A percentile compares a stretch with the other conserved stretches of the same genome.
Conservation (phyloP, 495 filamentous ascomycete genomes). For the Neurospora africana region DNA sequence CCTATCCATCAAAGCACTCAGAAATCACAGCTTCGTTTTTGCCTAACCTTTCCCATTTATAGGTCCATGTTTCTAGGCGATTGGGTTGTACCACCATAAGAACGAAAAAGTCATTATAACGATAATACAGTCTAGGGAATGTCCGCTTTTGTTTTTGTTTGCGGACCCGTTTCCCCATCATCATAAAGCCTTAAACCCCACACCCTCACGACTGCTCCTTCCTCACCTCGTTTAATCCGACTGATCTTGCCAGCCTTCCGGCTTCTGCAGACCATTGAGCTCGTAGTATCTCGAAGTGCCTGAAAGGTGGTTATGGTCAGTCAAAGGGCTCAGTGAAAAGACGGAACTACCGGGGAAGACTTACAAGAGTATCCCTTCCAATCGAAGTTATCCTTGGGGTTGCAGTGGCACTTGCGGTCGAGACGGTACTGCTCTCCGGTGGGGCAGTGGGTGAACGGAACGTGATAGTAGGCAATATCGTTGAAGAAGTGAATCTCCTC, state of each 20-base stretch:
- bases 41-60: not conserved
- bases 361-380: slow-evolving; percentile 96
- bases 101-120: not conserved
- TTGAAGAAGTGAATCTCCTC: slow-evolving; percentile 97
- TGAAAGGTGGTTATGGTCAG: slow-evolving; percentile 14
- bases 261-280: slow-evolving; percentile 65
- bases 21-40: not conserved
- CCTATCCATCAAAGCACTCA: not conserved
- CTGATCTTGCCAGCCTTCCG: slow-evolving; percentile 68
- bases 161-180: not conserved
- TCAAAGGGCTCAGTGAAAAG: not conserved
- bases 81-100: not conserved
- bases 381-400: slow-evolving; percentile 94
- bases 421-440: slow-evolving; percentile 69
- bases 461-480: slow-evolving; percentile 96
- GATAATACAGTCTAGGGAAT: not conserved
- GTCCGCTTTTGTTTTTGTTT: not conserved
- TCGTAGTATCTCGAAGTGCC: slow-evolving; percentile 79
- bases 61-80: not conserved
- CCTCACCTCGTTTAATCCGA: slow-evolving; percentile 35
- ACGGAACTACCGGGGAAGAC: slow-evolving; percentile 18
- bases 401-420: slow-evolving; percentile 83
- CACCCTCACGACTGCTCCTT: not conserved
- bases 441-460: slow-evolving; percentile 97
- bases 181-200: not conserved